These are phyloP conservation scores for Aegilops tauschii DNA, from an alignment of 176 grass and related monocot genomes.

Conservation along the genomic window DNA sequence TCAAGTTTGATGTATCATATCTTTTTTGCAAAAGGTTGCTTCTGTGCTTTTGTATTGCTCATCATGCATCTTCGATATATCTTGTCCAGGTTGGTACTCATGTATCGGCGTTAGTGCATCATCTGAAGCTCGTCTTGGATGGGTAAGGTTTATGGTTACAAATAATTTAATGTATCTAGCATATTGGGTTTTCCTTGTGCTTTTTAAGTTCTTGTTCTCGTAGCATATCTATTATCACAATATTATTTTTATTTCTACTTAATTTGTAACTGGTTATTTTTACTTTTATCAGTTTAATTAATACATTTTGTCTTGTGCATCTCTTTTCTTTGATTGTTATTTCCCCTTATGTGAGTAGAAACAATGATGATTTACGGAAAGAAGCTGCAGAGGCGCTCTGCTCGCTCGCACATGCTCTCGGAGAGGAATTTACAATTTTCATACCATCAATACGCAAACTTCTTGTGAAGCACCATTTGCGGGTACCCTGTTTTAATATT, in stretches of 20 bases:
- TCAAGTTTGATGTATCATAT: slow-evolving; percentile 12
- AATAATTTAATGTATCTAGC: slow-evolving; percentile 1
- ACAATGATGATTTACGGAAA: slow-evolving; percentile 88
- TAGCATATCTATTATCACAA: slow-evolving; percentile 2
- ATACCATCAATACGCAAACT: slow-evolving; percentile 84
- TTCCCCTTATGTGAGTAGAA: slow-evolving; percentile 48
- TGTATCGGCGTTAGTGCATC: slow-evolving; percentile 94
- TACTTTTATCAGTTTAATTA: slow-evolving; percentile 13
- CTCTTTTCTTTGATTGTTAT: slow-evolving; percentile 15
- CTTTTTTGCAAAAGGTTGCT: slow-evolving; percentile 7
- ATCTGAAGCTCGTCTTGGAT: slow-evolving; percentile 93
- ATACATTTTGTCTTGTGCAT: neutral
- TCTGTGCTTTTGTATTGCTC: slow-evolving; percentile 21
- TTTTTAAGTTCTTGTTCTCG: neutral
- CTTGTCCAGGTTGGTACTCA: slow-evolving; percentile 84
- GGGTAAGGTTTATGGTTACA: slow-evolving; percentile 68
- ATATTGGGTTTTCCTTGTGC: neutral
- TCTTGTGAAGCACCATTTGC: slow-evolving; percentile 86
- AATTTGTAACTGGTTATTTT: neutral
- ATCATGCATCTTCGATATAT: slow-evolving; percentile 1
- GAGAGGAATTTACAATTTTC: slow-evolving; percentile 91
- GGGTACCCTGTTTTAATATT: slow-evolving; percentile 49
- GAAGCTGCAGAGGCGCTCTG: slow-evolving; percentile 90
- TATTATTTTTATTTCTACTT: neutral
- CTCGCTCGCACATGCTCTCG: slow-evolving; percentile 90